Evolutionary conservation across 352 stramenopile genomes (phyloP).

Genomic region (Pythium coloratum): DNA sequence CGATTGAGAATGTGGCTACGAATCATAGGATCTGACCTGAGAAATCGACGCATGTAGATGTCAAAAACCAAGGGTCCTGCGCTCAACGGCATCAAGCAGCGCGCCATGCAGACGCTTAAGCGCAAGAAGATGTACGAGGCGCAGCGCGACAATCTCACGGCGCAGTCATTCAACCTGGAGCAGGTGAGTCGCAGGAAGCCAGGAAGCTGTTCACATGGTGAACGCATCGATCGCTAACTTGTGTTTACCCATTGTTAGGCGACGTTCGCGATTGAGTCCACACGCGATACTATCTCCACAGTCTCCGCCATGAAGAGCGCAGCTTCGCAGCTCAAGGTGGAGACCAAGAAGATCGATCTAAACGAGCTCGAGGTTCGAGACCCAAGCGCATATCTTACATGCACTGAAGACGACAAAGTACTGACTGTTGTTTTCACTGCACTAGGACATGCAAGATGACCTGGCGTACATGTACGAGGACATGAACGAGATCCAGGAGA

Average conservation of each 20-base stretch:
- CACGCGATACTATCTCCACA: constrained; percentile 91
- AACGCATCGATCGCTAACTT: neutral
- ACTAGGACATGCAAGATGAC: constrained; percentile 93
- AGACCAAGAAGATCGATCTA: constrained; percentile 96
- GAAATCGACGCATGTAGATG: constrained; percentile 44
- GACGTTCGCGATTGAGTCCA: constrained; percentile 90
- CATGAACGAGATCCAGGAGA: constrained; percentile 98
- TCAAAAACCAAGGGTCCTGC: constrained; percentile 66
- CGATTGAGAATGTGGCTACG: neutral
- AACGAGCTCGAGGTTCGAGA: constrained; percentile 91
- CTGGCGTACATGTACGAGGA: constrained; percentile 98
- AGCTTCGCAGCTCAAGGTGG: constrained; percentile 88
- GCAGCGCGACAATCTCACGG: constrained; percentile 75
- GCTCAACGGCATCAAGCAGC: constrained; percentile 78
- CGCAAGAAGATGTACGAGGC: constrained; percentile 89
- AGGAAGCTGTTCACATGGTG: neutral
- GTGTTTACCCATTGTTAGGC: constrained; percentile 33
- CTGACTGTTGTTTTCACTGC: neutral
- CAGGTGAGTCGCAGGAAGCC: constrained; percentile 39
- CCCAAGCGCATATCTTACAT: neutral
- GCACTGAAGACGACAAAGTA: neutral
- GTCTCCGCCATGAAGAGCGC: constrained; percentile 95
- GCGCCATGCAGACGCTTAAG: constrained; percentile 85
- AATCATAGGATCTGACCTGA: neutral
- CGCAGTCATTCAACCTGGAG: constrained; percentile 88